Base-by-base conservation (phyloP, 148 eudicot species). In the Silene conica region DNA sequence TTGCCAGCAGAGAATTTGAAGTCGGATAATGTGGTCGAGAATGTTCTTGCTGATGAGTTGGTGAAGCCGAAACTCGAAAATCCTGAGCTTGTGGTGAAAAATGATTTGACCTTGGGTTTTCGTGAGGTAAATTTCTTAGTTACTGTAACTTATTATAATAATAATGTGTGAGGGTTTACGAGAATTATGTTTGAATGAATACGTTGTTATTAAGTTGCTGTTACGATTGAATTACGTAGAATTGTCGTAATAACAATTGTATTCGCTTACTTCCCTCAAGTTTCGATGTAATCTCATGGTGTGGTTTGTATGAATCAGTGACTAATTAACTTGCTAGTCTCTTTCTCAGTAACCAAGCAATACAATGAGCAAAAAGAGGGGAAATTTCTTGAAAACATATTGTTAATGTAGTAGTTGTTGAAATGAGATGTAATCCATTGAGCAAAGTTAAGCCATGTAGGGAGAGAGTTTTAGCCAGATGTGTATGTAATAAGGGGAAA, bases 21-120 rank as follows among this genome's bases (percentile, higher is more conserved):
- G 63, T 87, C 85, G 5, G 92, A 91, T n/a, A n/a, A n/a, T 74
- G 67, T 62, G 13, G 34, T 76, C 65, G 94, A 75, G 21, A 87
- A 86, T 71, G 23, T 65, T 78, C 67, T 85, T 25, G 75, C 86
- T 25, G 88, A 86, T 64, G 89, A 89, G 31, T 73, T 80, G 46
- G 81, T 78, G 76, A 84, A 85, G 56, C 76, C 85, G 25, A 84
- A 86, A 68, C 69, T 83, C 15, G 83, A 81, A 23, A 69, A 63
- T 69, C 76, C 86, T 25, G 73, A 41, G 48, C 77, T 73, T 61
- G 75, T 56, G 55, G 75, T 56, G 61, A 82, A 80, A 55, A 79
- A 71, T 71, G 83, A 76, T 75, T 86, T 89, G 92, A 31, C 52
- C 69, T 82, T 83, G 7, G 62, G 68, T 73, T 73, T 89, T 46